phyloP scores from a whole-genome alignment of 2,329 filamentous ascomycete species.

The Neurospora sp. region DNA sequence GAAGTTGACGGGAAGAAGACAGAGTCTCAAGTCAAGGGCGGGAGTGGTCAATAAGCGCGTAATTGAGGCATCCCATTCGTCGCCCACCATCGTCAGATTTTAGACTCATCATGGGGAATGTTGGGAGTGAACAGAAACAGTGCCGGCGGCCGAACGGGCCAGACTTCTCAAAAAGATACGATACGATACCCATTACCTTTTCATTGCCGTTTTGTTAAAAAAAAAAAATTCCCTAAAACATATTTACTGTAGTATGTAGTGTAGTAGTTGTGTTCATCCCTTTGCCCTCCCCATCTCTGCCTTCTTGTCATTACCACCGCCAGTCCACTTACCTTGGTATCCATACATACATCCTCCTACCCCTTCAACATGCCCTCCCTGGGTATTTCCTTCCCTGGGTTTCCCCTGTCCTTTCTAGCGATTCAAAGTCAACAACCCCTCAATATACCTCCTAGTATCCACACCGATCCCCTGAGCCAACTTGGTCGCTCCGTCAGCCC shows the following conservation, averaged over 20 bases:
- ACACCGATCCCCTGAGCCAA: conserved; percentile 66
- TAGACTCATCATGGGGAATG: not conserved
- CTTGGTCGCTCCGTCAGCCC: conserved; percentile 47
- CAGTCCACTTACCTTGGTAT: not conserved
- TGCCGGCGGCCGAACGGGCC: too few species aligned
- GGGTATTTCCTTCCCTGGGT: not conserved
- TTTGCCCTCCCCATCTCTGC: not conserved
- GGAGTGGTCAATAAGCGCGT: not conserved
- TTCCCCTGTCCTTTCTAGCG: conserved; percentile 18
- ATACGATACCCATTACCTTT: not conserved
- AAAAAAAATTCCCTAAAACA: too few species aligned
- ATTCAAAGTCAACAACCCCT: conserved; percentile 56
- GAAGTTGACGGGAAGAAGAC: not conserved
- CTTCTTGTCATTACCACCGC: not conserved
- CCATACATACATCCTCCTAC: not conserved
- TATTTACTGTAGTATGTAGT: not conserved
- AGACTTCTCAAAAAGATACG: too few species aligned
- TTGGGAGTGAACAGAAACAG: too few species aligned
- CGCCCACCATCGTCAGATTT: not conserved
- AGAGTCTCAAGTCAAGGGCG: too few species aligned
- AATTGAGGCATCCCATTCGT: not conserved
- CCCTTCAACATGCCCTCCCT: not conserved
- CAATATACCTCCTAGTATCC: conserved; percentile 66
- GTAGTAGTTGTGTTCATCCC: not conserved
- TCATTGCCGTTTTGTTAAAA: not conserved